Base-by-base conservation (phyloP, 1,284 basidiomycete species). In the Hortiboletus rubellus region DNA sequence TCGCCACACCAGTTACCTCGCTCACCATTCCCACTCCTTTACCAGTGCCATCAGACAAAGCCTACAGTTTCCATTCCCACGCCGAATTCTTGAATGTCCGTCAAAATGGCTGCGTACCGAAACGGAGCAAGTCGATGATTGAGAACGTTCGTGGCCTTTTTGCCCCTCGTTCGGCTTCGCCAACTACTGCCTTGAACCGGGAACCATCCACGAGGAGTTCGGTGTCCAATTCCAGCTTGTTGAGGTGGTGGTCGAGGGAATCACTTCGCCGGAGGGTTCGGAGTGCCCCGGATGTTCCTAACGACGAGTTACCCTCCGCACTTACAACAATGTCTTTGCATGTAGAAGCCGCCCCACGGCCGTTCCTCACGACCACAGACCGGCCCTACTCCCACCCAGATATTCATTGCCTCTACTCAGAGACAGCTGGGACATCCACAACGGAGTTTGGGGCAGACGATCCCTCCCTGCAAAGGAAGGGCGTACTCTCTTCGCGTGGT, bases 81-180 rank as follows among this genome's bases (percentile, higher is more conserved):
- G 65, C 69, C 33, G 76, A 76, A 38, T 65, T 70, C 18, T 51
- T 70, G 22, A 56, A 60, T 18, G 57, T 60, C 24, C 63, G 58
- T 49, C 67, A 59, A 44, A 67, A 62, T n/a, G 61, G 66, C 18
- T 66, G 60, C 57, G 57, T 63, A 17, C 79, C 80, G 14, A 79
- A 80, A 62, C 75, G 79, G 40, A 74, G 79, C 45, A 76, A 71
- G 24, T 82, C 80, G 22, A 75, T 82, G 73, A 74, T 81, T 49
- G 77, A 78, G 63, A 81, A 80, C 57, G 76, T 82, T 47, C 70
- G 74, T 45, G 75, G 73, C 42, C 70, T 77, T 57, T 80, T 82
- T 54, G 66, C 70, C 58, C 67, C 73, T 47, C 68, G 67, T 3
- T 58, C 76, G 7, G 54, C 72, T 12, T 72, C 75, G 18, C 74